These are phyloP conservation scores for Cladophialophora psammophila DNA, from an alignment of 2,329 filamentous ascomycete species.

Conservation along the genomic window DNA sequence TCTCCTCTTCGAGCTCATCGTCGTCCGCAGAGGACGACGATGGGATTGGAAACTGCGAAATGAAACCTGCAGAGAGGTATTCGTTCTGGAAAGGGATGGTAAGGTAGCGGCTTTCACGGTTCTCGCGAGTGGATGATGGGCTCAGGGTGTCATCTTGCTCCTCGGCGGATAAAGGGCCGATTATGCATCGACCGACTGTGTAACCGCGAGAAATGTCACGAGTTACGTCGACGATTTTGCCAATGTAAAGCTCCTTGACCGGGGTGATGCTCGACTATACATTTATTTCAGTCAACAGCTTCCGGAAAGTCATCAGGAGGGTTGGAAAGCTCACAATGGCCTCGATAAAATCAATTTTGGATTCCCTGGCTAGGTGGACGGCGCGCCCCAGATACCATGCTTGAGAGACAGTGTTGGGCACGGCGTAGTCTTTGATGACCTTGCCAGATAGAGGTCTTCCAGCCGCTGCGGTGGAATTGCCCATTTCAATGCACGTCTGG, in stretches of 20 bases:
- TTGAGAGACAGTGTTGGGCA: slow-evolving; percentile 45
- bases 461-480: slow-evolving; percentile 39
- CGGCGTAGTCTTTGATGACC: slow-evolving; percentile 41
- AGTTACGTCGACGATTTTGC: slow-evolving; percentile 56
- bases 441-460: slow-evolving; percentile 39
- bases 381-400: slow-evolving; percentile 45
- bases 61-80: slow-evolving; percentile 42
- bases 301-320: not conserved
- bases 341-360: slow-evolving; percentile 48
- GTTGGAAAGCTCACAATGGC: slow-evolving; percentile 48
- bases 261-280: slow-evolving; percentile 26
- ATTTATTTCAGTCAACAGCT: not conserved
- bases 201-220: slow-evolving; percentile 49
- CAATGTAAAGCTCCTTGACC: slow-evolving; percentile 48
- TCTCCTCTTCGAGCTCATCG: slow-evolving; percentile 30
- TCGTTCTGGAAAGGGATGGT: slow-evolving; percentile 45
- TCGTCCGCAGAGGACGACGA: not conserved
- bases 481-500: slow-evolving; percentile 43
- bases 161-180: slow-evolving; percentile 43
- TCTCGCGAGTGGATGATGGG: not conserved
- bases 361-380: slow-evolving; percentile 40
- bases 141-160: slow-evolving; percentile 33
- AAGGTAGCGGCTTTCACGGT: slow-evolving; percentile 28
- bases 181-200: slow-evolving; percentile 47
- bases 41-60: not conserved